Base-by-base conservation (phyloP, 345 rosid genomes). In the Luvunga scandens region DNA sequence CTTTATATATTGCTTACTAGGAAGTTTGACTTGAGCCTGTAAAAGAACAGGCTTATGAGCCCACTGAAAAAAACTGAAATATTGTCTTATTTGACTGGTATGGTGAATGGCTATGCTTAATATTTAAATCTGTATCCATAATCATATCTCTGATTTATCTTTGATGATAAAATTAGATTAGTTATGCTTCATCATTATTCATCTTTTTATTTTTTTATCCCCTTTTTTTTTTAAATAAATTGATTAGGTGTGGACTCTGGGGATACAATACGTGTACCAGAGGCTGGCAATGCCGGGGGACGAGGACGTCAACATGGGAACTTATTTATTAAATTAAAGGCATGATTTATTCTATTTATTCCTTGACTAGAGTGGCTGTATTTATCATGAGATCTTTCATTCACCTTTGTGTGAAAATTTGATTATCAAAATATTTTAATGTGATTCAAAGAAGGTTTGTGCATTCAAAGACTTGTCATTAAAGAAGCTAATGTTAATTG, bases 261-360 rank as follows among this genome's bases (percentile, higher is more conserved):
- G 85, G 99, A 92, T 83, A 92, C 91, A 36, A 89, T 95, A 72
- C 85, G 81, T 59, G 87, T 93, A 57, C 81, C 86, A 25, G 92
- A 81, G 83, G 98, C 92, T 81, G 99, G 97, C 72, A 88, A 91
- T 84, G 73, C 83, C 71, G 89, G 88, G 71, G 87, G 89, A 73
- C 86, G 75, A 81, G 87, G 89, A 82, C 85, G 82, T 82, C 91
- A 78, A 78, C 89, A 93, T 76, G 93, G 99, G 77, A 88, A 82
- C 87, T 84, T 92, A 80, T 90, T 79, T 84, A 93, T 93, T 73
- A 91, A 85, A 82, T 73, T 93, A 80, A 95, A 93, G 99, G 99
- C 84, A 87, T 55, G 74, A 77, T 27, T 71, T 45, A 13, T 39
- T 24, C 38, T 76, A 69, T 45, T 31, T 33, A 39, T 64, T 64